A percentile compares a stretch with the other conserved stretches of the same genome.
Evolutionary conservation across 306 rosid species (phyloP).

Genomic region (Prunus dulcis): DNA sequence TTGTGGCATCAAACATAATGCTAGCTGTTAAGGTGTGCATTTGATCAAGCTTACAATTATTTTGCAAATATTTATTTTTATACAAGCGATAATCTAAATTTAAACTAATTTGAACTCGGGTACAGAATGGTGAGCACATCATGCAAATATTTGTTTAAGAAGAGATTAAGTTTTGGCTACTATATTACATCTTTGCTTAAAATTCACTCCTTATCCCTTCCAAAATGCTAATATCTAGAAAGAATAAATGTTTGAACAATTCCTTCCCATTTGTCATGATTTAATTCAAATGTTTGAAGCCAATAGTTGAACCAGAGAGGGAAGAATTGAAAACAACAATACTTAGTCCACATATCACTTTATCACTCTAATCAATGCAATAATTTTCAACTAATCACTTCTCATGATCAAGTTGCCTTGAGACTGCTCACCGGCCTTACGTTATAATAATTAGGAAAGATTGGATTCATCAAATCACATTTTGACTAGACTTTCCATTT

Average conservation of each 20-base stretch:
- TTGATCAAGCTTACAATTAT: not conserved
- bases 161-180: not conserved
- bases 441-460: not conserved
- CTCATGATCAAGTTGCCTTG: not conserved
- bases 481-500: conserved; percentile 7
- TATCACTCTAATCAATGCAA: not conserved
- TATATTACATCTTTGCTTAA: not conserved
- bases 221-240: not conserved
- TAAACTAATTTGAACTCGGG: not conserved
- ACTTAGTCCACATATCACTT: not conserved
- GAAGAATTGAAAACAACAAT: not conserved
- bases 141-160: too few relatives aligned
- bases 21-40: not conserved
- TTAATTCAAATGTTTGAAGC: not conserved
- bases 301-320: not conserved
- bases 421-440: conserved; percentile 1
- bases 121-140: too few relatives aligned
- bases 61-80: not conserved
- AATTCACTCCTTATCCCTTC: not conserved
- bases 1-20: not conserved
- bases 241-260: not conserved
- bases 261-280: not conserved
- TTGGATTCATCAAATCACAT: not conserved
- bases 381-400: not conserved
- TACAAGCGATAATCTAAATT: too few relatives aligned